Evolutionary conservation across 129 eudicot genomes (phyloP).

Genomic region (Pittosporum tobira): DNA sequence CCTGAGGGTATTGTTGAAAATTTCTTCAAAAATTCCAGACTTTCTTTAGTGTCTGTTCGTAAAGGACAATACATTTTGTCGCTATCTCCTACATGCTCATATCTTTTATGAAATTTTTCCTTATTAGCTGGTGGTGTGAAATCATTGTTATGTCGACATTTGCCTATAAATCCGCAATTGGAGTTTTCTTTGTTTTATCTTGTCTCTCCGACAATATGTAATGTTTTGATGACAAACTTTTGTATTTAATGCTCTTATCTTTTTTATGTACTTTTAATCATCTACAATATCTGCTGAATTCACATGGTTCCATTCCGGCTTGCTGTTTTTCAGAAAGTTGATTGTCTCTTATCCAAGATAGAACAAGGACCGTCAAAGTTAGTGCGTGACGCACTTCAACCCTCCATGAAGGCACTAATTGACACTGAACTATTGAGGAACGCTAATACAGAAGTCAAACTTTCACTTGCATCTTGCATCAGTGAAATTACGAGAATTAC

Average conservation of each 20-base stretch:
- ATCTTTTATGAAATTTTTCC: no score
- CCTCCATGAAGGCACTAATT: conserved; percentile 23
- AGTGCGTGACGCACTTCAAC: conserved; percentile 15
- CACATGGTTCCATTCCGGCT: neutral
- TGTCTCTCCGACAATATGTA: no score
- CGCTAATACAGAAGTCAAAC: conserved; percentile 23
- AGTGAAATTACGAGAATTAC: conserved; percentile 32
- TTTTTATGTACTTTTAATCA: neutral
- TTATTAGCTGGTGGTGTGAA: neutral
- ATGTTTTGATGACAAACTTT: neutral
- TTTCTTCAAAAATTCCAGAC: no score
- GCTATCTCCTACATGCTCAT: no score
- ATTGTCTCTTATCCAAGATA: conserved; percentile 14
- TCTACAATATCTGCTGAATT: neutral
- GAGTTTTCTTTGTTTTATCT: neutral
- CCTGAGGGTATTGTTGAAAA: no score
- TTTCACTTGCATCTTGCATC: conserved; percentile 25
- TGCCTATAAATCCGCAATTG: neutral
- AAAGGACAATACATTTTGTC: no score
- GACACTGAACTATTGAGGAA: conserved; percentile 18
- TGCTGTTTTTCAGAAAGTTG: conserved; percentile 18
- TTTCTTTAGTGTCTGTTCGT: no score
- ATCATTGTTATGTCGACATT: neutral
- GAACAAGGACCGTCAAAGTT: conserved; percentile 16
- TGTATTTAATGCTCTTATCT: neutral